Base-by-base conservation (phyloP, 305 asterid genomes). In the Solanum hybrid region DNA sequence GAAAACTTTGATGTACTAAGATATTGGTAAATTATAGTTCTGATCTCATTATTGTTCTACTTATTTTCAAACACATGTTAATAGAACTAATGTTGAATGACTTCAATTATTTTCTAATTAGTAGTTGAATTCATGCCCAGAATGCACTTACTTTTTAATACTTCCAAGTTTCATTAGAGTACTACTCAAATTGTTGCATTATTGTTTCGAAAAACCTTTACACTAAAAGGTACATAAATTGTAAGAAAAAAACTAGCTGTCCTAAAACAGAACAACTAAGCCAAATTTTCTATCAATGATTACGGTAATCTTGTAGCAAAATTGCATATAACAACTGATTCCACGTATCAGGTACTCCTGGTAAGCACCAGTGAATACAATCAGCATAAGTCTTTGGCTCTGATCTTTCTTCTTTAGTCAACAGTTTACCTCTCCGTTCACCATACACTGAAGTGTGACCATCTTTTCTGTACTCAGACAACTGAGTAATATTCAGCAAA, bases 321-420 rank as follows among this genome's bases (percentile, higher is more conserved):
- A 93, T 81, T 11, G 98, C 95, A 87, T 95, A 97, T 87, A 96
- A 60, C 75, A 96, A 95, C 91, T 95, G 94, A 69, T 97, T 97
- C 99, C 99, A 97, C 7, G 94, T 90, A 89, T 96, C 99, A 35
- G 99, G 98, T 10, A 97, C 96, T 88, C 99, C 99, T 0, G 99
- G 99, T 90, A 95, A 93, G 95, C 99, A 97, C 99, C 99, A 97
- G 90, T 97, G 99, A 34, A 97, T 97, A 93, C 99, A 97, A 85
- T 96, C 99, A 5, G 98, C 97, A 89, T 51, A 94, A 40, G 86
- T 93, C 82, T 92, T 92, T 17, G 99, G 99, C 89, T 95, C 96
- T 9, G 91, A 89, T 90, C 94, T 93, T 88, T 97, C 96, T 92
- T 96, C 94, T 89, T 86, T 93, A 2, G 96, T 97, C 93, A 97